phyloP scores from a whole-genome alignment of 352 stramenopile genomes.

The Phytophthora pinifolia region DNA sequence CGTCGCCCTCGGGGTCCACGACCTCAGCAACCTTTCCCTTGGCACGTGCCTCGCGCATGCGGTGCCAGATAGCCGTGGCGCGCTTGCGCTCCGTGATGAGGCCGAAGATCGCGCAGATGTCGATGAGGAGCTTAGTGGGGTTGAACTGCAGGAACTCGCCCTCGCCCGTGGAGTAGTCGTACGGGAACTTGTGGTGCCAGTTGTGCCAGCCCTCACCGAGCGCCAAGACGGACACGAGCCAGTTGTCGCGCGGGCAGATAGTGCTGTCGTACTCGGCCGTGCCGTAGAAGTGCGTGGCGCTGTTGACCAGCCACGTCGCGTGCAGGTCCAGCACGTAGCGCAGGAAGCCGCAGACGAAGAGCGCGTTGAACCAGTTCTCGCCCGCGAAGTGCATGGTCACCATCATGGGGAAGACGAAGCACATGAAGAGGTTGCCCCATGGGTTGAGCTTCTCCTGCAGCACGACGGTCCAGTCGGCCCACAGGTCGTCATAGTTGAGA shows the following conservation, averaged over 20 bases:
- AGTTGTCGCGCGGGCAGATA: constrained; percentile 96
- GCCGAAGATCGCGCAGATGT: constrained; percentile 89
- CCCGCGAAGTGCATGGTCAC: constrained; percentile 84
- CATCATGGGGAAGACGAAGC: constrained; percentile 94
- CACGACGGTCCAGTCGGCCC: constrained; percentile 93
- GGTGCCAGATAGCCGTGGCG: constrained; percentile 91
- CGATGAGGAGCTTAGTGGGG: constrained; percentile 97
- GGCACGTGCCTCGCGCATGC: constrained; percentile 65
- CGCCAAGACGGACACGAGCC: constrained; percentile 93
- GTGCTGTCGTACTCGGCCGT: constrained; percentile 95
- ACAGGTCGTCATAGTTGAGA: constrained; percentile 95
- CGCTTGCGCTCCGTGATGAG: constrained; percentile 94
- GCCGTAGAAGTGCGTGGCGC: constrained; percentile 96
- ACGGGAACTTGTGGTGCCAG: constrained; percentile 99
- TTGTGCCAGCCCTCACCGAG: constrained; percentile 99
- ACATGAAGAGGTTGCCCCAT: constrained; percentile 97
- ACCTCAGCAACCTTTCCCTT: constrained; percentile 35
- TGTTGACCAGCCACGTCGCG: constrained; percentile 98
- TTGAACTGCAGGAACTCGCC: constrained; percentile 96
- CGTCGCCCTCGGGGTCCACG: constrained; percentile 45
- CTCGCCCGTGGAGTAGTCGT: constrained; percentile 97
- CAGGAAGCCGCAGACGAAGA: constrained; percentile 94
- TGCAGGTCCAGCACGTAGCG: constrained; percentile 95
- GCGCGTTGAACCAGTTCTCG: constrained; percentile 94
- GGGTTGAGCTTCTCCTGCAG: constrained; percentile 96